Evolutionary conservation across 1,284 basidiomycete species (phyloP).

Genomic region (Abortiporus biennis): DNA sequence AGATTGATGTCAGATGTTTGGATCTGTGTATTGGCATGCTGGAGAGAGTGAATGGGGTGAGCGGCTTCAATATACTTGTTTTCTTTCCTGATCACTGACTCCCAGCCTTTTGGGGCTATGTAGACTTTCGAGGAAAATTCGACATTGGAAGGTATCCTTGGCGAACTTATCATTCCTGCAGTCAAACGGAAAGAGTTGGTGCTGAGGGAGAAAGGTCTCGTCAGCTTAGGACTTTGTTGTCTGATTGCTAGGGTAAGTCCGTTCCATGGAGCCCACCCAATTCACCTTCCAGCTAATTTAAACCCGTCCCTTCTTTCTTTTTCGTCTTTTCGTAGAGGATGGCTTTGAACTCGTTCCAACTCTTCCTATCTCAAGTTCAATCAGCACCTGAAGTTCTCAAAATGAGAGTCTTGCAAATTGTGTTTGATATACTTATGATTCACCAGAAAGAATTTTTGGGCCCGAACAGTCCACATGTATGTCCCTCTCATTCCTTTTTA

Average conservation of each 20-base stretch:
- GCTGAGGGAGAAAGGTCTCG: conserved; percentile 82
- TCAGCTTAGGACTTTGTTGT: conserved; percentile 85
- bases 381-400: conserved; percentile 74
- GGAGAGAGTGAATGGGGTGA: conserved; percentile 84
- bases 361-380: conserved; percentile 86
- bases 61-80: conserved; percentile 21
- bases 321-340: conserved; percentile 51
- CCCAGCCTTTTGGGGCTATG: conserved; percentile 1
- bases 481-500: conserved; percentile 15
- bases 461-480: conserved; percentile 45
- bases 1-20: conserved; percentile 82
- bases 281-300: background rate
- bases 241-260: conserved; percentile 71
- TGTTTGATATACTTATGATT: conserved; percentile 90
- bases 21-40: conserved; percentile 87
- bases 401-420: conserved; percentile 76
- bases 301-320: background rate
- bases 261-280: background rate
- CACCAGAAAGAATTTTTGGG: conserved; percentile 78
- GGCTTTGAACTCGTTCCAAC: conserved; percentile 86
- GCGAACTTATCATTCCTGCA: conserved; percentile 87
- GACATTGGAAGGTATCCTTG: conserved; percentile 85
- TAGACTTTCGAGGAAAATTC: conserved; percentile 93
- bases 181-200: conserved; percentile 83
- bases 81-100: conserved; percentile 5